Evolutionary conservation across 352 stramenopile species (phyloP).

Genomic region (Phytopythium mirpurense): DNA sequence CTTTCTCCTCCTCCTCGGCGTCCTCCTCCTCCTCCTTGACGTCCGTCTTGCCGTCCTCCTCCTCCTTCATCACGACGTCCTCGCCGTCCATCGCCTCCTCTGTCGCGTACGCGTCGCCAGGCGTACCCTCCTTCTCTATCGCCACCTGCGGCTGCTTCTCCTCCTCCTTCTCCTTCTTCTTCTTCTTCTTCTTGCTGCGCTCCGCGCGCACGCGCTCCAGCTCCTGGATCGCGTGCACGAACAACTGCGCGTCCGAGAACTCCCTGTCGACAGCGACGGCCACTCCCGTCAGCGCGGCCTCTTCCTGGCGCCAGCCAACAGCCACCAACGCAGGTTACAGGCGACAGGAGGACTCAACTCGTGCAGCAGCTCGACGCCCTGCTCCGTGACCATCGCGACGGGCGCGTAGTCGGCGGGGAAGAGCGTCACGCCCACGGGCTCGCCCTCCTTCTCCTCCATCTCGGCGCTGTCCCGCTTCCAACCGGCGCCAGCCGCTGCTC

Average conservation of each 20-base stretch:
- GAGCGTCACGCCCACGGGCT: slow-evolving; percentile 66
- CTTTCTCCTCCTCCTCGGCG: slow-evolving; percentile 12
- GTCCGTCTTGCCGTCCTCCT: slow-evolving; percentile 14
- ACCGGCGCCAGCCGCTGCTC: neutral
- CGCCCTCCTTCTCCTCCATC: slow-evolving; percentile 40
- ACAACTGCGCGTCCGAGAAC: slow-evolving; percentile 78
- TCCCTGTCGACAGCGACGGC: slow-evolving; percentile 35
- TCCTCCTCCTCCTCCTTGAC: slow-evolving; percentile 18
- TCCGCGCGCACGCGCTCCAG: slow-evolving; percentile 57
- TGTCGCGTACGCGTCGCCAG: slow-evolving; percentile 21
- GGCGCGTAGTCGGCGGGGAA: slow-evolving; percentile 73
- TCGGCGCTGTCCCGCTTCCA: slow-evolving; percentile 1
- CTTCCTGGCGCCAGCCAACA: neutral
- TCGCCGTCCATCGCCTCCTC: slow-evolving; percentile 12
- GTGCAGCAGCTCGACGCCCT: slow-evolving; percentile 75
- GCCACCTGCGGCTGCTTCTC: no score
- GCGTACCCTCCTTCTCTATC: slow-evolving; percentile 7
- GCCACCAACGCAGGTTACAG: neutral
- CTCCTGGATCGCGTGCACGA: slow-evolving; percentile 80
- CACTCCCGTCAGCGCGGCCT: neutral
- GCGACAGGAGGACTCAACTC: slow-evolving; percentile 25
- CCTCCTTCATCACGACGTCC: slow-evolving; percentile 13
- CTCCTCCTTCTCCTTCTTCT: slow-evolving; percentile 15
- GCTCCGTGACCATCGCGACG: slow-evolving; percentile 76
- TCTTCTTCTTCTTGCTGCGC: slow-evolving; percentile 61